phyloP scores from a whole-genome alignment of 1,284 basidiomycete genomes.

The Malassezia sp. region DNA sequence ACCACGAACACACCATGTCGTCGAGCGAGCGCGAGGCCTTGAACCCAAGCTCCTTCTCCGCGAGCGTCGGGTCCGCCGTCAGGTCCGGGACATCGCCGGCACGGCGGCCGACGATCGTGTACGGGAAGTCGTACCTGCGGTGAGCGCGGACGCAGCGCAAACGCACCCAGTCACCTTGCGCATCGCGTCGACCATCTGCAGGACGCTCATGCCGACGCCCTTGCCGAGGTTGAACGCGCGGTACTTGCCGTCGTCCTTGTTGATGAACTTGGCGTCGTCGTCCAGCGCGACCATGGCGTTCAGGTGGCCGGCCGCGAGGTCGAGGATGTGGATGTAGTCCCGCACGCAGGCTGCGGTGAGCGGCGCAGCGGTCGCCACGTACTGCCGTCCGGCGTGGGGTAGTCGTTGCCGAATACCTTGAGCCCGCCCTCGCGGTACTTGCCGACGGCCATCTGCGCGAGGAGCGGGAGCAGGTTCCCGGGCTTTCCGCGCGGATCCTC shows the following conservation, averaged over 20 bases:
- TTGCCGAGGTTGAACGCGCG: constrained; percentile 95
- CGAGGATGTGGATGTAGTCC: constrained; percentile 94
- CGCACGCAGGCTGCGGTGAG: constrained; percentile 55
- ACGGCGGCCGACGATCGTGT: constrained; percentile 71
- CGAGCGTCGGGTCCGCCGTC: constrained; percentile 82
- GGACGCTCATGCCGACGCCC: constrained; percentile 80
- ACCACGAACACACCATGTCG: constrained; percentile 21
- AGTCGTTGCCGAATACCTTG: constrained; percentile 94
- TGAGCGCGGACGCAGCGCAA: too few species aligned
- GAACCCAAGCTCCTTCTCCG: constrained; percentile 89
- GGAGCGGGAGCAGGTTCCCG: constrained; percentile 82
- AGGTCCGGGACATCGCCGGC: constrained; percentile 90
- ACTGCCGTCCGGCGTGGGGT: constrained; percentile 91
- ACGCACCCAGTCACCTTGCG: constrained; percentile 76
- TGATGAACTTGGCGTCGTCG: constrained; percentile 53
- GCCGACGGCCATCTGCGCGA: constrained; percentile 90
- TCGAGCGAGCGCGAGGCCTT: constrained; percentile 54
- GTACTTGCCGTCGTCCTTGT: constrained; percentile 52
- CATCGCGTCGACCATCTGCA: constrained; percentile 94
- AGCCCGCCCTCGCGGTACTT: constrained; percentile 68
- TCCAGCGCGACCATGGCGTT: constrained; percentile 76
- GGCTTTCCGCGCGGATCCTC: constrained; percentile 92
- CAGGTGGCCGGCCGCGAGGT: constrained; percentile 84
- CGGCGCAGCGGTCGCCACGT: too few species aligned
- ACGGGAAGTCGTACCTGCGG: constrained; percentile 64